Evolutionary conservation across 768 basidiomycete species (phyloP).

Genomic region (Rhodotorula kratochvilovae): DNA sequence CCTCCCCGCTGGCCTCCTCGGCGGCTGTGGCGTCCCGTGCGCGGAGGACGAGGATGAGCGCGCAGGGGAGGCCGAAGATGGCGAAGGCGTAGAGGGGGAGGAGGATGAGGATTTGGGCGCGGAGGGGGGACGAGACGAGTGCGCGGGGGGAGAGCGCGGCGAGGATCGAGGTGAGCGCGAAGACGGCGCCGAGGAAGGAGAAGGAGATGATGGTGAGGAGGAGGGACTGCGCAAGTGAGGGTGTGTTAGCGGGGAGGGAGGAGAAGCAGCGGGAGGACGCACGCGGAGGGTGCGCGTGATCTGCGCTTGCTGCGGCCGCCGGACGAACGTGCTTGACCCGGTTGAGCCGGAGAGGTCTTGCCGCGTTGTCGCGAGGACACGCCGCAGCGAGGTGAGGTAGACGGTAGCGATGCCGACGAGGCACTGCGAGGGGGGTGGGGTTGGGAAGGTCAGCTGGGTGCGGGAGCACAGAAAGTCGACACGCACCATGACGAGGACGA

Average conservation of each 20-base stretch:
- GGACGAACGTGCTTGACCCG: not conserved
- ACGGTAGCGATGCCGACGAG: constrained; percentile 4
- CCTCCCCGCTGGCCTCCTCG: not conserved
- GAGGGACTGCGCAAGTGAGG: constrained; percentile 3
- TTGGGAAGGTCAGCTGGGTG: not conserved
- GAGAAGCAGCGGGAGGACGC: not conserved
- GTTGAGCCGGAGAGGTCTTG: not conserved
- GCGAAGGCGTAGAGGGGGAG: constrained; percentile 16
- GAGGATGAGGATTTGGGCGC: constrained; percentile 7
- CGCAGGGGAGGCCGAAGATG: constrained; percentile 1
- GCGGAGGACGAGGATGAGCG: not conserved
- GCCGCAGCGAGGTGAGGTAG: constrained; percentile 3
- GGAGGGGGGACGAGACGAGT: not conserved
- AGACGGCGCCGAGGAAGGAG: constrained; percentile 15
- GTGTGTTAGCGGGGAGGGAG: not conserved
- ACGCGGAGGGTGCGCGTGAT: constrained; percentile 3
- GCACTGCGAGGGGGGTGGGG: not conserved
- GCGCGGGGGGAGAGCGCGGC: not conserved
- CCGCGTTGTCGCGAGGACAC: not conserved
- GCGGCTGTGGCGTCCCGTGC: not conserved
- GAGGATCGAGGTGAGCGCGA: not conserved
- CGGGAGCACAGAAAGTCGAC: not conserved
- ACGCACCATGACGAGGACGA: not conserved
- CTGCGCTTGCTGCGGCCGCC: not conserved
- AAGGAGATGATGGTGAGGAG: not conserved